These are phyloP conservation scores for Diaporthe ilicicola DNA, from an alignment of 2,329 filamentous ascomycete species.

Conservation along the genomic window DNA sequence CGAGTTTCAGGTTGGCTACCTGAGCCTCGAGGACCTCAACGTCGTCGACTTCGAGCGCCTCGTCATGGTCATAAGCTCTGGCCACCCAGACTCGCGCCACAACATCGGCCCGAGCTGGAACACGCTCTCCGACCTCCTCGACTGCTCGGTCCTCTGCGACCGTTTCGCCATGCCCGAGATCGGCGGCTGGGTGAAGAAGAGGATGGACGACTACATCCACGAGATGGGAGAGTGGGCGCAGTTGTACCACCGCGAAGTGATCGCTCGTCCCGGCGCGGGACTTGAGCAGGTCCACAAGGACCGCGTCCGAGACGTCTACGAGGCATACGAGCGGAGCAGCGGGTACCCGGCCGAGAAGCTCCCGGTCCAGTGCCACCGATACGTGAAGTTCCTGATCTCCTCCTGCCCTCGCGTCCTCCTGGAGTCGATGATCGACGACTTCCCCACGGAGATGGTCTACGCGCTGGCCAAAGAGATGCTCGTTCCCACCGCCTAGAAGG, in stretches of 20 bases:
- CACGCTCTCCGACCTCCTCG: conserved; percentile 7
- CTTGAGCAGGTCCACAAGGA: not conserved
- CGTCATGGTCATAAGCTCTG: not conserved
- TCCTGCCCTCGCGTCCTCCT: conserved; percentile 5
- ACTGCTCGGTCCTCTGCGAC: conserved; percentile 13
- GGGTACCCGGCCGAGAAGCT: not conserved
- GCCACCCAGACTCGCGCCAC: not conserved
- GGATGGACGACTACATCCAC: not conserved
- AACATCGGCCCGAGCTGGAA: not conserved
- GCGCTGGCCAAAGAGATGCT: not conserved
- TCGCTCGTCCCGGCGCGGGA: not conserved
- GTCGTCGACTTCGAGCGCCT: conserved; percentile 2
- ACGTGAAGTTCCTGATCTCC: not conserved
- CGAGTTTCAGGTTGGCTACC: not conserved
- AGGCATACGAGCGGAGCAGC: not conserved
- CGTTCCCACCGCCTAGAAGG: not conserved
- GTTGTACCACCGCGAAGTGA: not conserved
- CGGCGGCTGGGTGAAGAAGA: not conserved
- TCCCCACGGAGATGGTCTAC: not conserved
- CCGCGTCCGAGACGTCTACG: conserved; percentile 1
- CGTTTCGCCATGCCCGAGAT: conserved; percentile 20
- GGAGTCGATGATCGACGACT: not conserved
- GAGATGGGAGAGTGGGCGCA: not conserved
- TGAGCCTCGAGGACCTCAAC: conserved; percentile 20
- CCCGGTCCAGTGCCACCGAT: not conserved